phyloP scores from a whole-genome alignment of 345 rosid species.

The Eucalyptus tenuipes region DNA sequence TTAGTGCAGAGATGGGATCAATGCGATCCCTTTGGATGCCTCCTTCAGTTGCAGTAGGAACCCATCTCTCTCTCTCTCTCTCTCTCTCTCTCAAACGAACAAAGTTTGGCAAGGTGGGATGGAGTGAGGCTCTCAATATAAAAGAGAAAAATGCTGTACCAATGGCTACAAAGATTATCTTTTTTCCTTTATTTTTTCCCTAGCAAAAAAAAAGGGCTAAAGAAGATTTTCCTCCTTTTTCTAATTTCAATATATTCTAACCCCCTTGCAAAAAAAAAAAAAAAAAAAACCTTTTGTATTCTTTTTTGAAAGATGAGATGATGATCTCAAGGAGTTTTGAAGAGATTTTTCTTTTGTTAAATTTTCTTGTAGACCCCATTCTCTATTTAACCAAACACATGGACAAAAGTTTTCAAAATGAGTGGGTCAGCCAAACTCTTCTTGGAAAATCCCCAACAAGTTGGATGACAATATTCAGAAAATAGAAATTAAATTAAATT shows the following conservation, averaged over 20 bases:
- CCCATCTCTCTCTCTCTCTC: background rate
- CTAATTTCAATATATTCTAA: background rate
- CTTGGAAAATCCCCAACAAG: conserved; percentile 62
- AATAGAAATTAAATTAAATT: background rate
- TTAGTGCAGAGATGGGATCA: conserved; percentile 38
- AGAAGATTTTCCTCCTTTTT: background rate
- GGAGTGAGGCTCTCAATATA: conserved; percentile 19
- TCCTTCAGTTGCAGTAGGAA: conserved; percentile 59
- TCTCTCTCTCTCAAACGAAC: background rate
- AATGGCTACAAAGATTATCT: background rate
- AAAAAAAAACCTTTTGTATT: background rate
- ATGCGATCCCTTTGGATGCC: conserved; percentile 99
- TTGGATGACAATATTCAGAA: conserved; percentile 20
- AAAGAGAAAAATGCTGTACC: conserved; percentile 26
- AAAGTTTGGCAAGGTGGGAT: conserved; percentile 9
- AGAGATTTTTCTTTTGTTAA: background rate
- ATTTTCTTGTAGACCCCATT: conserved; percentile 23
- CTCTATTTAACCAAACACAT: conserved; percentile 45
- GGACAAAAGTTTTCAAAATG: conserved; percentile 9
- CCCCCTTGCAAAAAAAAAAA: background rate
- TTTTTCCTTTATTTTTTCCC: background rate
- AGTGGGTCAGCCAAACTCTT: conserved; percentile 28
- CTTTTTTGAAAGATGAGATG: background rate
- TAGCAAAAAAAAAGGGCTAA: background rate
- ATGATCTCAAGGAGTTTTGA: background rate